Evolutionary conservation across 1,284 basidiomycete species (phyloP).

Genomic region (Taiwanofungus camphoratus): DNA sequence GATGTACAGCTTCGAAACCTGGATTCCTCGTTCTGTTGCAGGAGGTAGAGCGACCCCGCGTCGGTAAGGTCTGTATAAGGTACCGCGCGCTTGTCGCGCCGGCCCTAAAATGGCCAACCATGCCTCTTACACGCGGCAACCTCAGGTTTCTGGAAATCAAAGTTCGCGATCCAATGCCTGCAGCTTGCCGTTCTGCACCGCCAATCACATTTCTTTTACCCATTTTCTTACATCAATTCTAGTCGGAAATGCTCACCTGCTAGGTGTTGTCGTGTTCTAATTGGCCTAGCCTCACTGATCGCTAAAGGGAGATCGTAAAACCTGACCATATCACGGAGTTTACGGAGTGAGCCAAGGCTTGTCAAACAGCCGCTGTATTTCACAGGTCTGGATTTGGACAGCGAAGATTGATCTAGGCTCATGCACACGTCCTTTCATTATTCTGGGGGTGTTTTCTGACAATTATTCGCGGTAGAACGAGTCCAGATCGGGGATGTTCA

Average conservation of each 20-base stretch:
- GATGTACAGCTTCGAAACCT: neutral
- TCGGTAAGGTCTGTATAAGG: conserved; percentile 16
- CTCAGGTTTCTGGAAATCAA: conserved; percentile 14
- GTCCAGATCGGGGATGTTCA: conserved; percentile 18
- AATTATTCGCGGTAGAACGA: conserved; percentile 17
- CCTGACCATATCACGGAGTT: conserved; percentile 9
- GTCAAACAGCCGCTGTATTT: neutral
- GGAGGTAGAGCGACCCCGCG: conserved; percentile 14
- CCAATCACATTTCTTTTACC: conserved; percentile 13
- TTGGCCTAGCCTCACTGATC: conserved; percentile 7
- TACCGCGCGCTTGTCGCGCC: conserved; percentile 20
- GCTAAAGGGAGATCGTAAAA: conserved; percentile 6
- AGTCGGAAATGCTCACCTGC: conserved; percentile 9
- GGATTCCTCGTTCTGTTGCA: conserved; percentile 10
- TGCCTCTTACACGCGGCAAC: conserved; percentile 18
- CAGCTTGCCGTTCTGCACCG: conserved; percentile 10
- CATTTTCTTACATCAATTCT: conserved; percentile 17
- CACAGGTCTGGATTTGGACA: conserved; percentile 1
- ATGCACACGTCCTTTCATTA: conserved; percentile 9
- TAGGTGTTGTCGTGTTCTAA: conserved; percentile 2
- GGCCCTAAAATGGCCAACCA: conserved; percentile 20
- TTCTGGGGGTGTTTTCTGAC: conserved; percentile 19
- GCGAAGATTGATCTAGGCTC: conserved; percentile 4
- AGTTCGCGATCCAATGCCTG: conserved; percentile 9
- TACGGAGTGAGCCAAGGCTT: conserved; percentile 2